phyloP scores from a whole-genome alignment of 805 yeast species.

The Komagataella kurtzmanii region DNA sequence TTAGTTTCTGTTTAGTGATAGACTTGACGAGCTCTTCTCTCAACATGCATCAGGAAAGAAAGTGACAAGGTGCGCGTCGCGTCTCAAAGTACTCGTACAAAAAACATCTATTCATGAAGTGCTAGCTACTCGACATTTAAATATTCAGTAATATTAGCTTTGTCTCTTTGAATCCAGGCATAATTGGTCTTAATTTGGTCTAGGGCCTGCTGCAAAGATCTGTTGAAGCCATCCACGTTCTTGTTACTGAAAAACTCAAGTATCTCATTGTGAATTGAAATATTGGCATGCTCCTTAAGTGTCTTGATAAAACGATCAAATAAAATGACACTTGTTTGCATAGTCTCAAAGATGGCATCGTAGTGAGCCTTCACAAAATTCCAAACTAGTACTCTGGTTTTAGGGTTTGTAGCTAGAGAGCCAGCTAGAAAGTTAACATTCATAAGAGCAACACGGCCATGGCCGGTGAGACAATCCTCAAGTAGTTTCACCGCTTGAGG shows the following conservation, averaged over 20 bases:
- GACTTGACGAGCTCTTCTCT: not conserved
- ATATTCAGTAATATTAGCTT: not conserved
- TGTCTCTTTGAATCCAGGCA: conserved; percentile 36
- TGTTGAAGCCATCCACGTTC: conserved; percentile 42
- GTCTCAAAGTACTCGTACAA: not conserved
- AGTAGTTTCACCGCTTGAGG: conserved; percentile 25
- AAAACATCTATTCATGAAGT: not conserved
- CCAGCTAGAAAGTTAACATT: conserved; percentile 39
- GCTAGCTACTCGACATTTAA: not conserved
- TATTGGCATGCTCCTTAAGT: conserved; percentile 20
- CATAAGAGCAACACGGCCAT: conserved; percentile 39
- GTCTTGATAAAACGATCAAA: conserved; percentile 21
- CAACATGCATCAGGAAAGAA: not conserved
- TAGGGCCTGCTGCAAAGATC: conserved; percentile 39
- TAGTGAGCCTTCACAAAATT: conserved; percentile 34
- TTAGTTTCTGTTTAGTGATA: not conserved
- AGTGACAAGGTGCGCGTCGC: not conserved
- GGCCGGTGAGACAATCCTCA: conserved; percentile 8
- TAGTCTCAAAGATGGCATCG: conserved; percentile 24
- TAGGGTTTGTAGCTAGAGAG: conserved; percentile 31
- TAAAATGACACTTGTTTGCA: conserved; percentile 17
- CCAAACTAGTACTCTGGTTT: conserved; percentile 32
- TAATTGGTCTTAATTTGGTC: conserved; percentile 38
- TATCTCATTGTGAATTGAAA: conserved; percentile 21
- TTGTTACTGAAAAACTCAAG: conserved; percentile 28